Evolutionary conservation across 768 basidiomycete species (phyloP).

Genomic region (Rubroboletus satanas): DNA sequence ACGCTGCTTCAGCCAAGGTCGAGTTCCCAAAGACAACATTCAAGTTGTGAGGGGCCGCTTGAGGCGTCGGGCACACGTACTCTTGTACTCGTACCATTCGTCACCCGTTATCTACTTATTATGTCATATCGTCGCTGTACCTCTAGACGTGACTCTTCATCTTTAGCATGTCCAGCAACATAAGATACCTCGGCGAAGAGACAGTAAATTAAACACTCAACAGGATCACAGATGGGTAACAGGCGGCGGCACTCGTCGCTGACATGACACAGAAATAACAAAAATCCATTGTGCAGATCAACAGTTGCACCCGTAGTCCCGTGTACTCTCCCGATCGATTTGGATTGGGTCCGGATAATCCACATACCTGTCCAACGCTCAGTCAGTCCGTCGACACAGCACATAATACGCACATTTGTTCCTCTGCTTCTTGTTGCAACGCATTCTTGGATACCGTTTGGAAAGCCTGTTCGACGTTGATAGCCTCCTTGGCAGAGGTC

Average conservation of each 20-base stretch:
- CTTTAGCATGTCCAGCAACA: slow-evolving; percentile 16
- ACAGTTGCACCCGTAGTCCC: slow-evolving; percentile 92
- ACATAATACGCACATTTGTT: slow-evolving; percentile 68
- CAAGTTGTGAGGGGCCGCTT: slow-evolving; percentile 40
- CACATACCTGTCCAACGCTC: slow-evolving; percentile 65
- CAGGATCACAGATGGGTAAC: slow-evolving; percentile 33
- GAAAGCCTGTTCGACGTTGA: slow-evolving; percentile 99
- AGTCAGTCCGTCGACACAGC: slow-evolving; percentile 13
- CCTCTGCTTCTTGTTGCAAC: slow-evolving; percentile 93
- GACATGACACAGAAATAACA: slow-evolving; percentile 24
- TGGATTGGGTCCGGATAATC: slow-evolving; percentile 99
- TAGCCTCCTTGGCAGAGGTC: slow-evolving; percentile 99
- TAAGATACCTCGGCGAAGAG: slow-evolving; percentile 23
- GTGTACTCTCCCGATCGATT: slow-evolving; percentile 88
- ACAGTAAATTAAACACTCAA: slow-evolving; percentile 35
- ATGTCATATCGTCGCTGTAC: slow-evolving; percentile 14
- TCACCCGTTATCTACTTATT: slow-evolving; percentile 11
- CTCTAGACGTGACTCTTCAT: neutral
- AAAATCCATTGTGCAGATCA: slow-evolving; percentile 38
- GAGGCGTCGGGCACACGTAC: slow-evolving; percentile 3
- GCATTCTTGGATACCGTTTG: slow-evolving; percentile 99
- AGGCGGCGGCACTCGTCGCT: slow-evolving; percentile 22
- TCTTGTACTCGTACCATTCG: slow-evolving; percentile 26
- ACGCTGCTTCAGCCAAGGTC: slow-evolving; percentile 68
- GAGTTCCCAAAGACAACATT: slow-evolving; percentile 54